These are phyloP conservation scores for Rhodotorula diobovata DNA, from an alignment of 768 basidiomycete species.

Conservation along the genomic window DNA sequence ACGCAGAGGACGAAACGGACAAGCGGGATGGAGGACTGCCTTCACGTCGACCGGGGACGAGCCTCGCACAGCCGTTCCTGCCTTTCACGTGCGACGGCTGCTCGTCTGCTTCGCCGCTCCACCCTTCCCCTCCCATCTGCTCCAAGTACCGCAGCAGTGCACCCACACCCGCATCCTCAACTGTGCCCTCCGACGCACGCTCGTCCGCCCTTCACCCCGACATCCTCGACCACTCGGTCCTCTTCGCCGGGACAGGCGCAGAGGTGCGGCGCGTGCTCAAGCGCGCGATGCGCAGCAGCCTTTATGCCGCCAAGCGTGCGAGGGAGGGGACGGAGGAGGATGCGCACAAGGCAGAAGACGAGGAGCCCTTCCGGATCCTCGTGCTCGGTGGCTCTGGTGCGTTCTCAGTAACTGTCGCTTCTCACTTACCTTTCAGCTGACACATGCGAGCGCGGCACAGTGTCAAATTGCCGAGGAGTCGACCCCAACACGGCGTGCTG, in stretches of 20 bases:
- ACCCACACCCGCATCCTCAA: background rate
- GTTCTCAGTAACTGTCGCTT: background rate
- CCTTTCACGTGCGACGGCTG: slow-evolving; percentile 13
- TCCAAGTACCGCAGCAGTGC: slow-evolving; percentile 5
- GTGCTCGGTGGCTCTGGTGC: slow-evolving; percentile 36
- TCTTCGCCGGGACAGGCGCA: slow-evolving; percentile 26
- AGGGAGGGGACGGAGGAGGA: background rate
- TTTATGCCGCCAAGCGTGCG: slow-evolving; percentile 18
- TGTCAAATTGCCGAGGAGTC: slow-evolving; percentile 37
- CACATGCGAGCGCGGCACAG: background rate
- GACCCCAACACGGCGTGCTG: slow-evolving; percentile 32
- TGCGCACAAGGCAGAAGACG: slow-evolving; percentile 9
- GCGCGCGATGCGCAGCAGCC: slow-evolving; percentile 26
- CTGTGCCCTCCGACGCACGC: background rate
- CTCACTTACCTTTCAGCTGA: background rate
- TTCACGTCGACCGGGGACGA: background rate
- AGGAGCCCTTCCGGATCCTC: slow-evolving; percentile 34
- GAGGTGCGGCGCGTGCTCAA: slow-evolving; percentile 29
- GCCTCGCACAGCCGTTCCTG: slow-evolving; percentile 10
- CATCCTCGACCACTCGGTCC: slow-evolving; percentile 24
- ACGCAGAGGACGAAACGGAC: background rate
- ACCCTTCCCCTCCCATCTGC: background rate
- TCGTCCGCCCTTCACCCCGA: slow-evolving; percentile 1
- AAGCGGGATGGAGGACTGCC: background rate
- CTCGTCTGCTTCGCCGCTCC: background rate